Evolutionary conservation across 495 filamentous ascomycete genomes (phyloP).

Genomic region (Talaromyces adpressus): DNA sequence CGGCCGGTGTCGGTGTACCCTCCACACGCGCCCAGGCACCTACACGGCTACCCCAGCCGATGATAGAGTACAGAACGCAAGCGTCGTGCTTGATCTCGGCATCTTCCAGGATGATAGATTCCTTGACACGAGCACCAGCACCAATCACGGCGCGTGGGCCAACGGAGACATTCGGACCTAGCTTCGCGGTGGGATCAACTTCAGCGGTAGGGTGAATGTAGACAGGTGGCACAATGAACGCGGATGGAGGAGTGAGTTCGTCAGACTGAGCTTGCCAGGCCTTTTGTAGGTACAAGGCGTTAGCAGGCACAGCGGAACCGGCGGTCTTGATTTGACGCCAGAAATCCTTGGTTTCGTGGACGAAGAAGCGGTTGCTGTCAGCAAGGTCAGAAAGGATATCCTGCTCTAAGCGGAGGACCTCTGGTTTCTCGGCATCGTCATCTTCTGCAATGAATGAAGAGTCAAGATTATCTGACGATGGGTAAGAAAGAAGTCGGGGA

Average conservation of each 20-base stretch:
- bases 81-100: conserved; percentile 95
- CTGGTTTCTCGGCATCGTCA: conserved; percentile 70
- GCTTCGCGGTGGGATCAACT: conserved; percentile 92
- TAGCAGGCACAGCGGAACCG: conserved; percentile 93
- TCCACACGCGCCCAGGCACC: conserved; percentile 98
- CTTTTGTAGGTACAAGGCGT: conserved; percentile 95
- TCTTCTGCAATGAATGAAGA: conserved; percentile 68
- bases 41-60: conserved; percentile 93
- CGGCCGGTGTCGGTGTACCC: conserved; percentile 84
- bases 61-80: conserved; percentile 92
- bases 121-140: conserved; percentile 86
- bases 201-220: conserved; percentile 94
- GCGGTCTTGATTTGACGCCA: conserved; percentile 99
- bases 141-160: conserved; percentile 80
- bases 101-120: conserved; percentile 93
- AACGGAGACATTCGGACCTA: conserved; percentile 94
- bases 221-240: conserved; percentile 87
- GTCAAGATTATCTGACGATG: conserved; percentile 89
- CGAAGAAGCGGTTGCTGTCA: conserved; percentile 97
- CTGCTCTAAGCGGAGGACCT: conserved; percentile 92
- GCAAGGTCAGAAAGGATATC: conserved; percentile 95
- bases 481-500: conserved; percentile 86
- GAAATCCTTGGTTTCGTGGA: conserved; percentile 98
- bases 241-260: conserved; percentile 77
- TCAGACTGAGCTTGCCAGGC: conserved; percentile 77